Evolutionary conservation across 306 rosid genomes (phyloP).

Genomic region (Castanea sativa): DNA sequence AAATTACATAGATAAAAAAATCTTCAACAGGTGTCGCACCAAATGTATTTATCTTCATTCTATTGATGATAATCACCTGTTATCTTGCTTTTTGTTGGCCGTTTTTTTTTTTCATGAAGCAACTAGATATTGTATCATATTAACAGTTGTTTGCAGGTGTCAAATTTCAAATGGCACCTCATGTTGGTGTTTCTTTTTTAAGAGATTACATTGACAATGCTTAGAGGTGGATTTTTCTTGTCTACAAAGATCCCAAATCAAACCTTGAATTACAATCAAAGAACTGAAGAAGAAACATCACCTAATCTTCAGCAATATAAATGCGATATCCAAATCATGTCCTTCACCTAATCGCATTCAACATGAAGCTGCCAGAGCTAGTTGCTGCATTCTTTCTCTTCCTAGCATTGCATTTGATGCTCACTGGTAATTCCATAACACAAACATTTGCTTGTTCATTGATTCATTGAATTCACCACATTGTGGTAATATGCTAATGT

Average conservation of each 20-base stretch:
- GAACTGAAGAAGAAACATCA: slow-evolving; percentile 15
- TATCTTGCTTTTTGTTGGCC: not conserved
- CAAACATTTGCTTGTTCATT: not conserved
- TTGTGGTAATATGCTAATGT: too few species aligned
- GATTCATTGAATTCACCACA: not conserved
- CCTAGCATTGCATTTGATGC: slow-evolving; percentile 31
- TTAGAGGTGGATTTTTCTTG: slow-evolving; percentile 31
- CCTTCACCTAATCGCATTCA: slow-evolving; percentile 23
- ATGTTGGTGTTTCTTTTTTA: slow-evolving; percentile 17
- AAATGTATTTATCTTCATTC: not conserved
- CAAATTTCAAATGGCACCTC: slow-evolving; percentile 14
- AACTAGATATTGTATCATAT: not conserved
- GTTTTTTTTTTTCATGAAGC: not conserved
- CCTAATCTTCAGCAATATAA: slow-evolving; percentile 3
- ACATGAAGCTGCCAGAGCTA: slow-evolving; percentile 38
- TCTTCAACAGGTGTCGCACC: too few species aligned
- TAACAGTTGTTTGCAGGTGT: slow-evolving; percentile 12
- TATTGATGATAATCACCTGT: not conserved
- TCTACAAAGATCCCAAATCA: slow-evolving; percentile 40
- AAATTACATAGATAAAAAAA: too few species aligned
- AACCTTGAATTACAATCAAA: slow-evolving; percentile 63
- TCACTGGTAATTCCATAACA: slow-evolving; percentile 41
- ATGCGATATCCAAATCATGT: slow-evolving; percentile 7
- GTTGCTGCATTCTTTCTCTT: slow-evolving; percentile 28
- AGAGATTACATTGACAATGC: slow-evolving; percentile 22